These are phyloP conservation scores for Sarcodon sp. DNA, from an alignment of 768 basidiomycete species.

Conservation along the genomic window DNA sequence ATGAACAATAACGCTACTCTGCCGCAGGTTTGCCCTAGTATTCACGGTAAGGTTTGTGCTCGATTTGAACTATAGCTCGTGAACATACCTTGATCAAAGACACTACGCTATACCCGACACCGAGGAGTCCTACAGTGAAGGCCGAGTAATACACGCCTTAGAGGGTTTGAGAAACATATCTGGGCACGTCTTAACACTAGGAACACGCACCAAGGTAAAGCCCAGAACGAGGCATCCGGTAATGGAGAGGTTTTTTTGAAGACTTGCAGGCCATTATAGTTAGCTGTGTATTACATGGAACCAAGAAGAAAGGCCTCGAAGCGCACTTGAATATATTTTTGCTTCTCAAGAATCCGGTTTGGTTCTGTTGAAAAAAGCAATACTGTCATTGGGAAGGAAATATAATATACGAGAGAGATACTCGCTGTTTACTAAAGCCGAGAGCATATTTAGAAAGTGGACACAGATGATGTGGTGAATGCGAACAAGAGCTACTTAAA, in stretches of 20 bases:
- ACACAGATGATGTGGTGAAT: conserved; percentile 11
- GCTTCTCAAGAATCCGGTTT: conserved; percentile 53
- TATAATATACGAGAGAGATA: neutral
- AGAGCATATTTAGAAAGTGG: conserved; percentile 30
- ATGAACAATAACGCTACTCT: neutral
- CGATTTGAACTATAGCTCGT: neutral
- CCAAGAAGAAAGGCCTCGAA: neutral
- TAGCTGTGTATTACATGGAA: no score
- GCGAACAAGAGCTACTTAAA: conserved; percentile 27
- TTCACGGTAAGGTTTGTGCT: neutral
- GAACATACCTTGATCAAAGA: conserved; percentile 26
- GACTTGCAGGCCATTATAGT: conserved; percentile 8
- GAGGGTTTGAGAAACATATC: neutral
- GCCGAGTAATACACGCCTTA: conserved; percentile 42
- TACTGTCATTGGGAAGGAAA: neutral
- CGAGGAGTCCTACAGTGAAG: conserved; percentile 41
- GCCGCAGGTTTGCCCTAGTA: conserved; percentile 4
- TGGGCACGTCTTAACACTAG: neutral
- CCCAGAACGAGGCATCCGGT: conserved; percentile 45
- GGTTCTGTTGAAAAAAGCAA: conserved; percentile 28
- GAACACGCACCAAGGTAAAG: conserved; percentile 48
- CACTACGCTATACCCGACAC: conserved; percentile 36
- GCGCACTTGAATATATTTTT: conserved; percentile 53
- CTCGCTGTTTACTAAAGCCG: conserved; percentile 56
- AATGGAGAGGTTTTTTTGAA: conserved; percentile 39